Base-by-base conservation (phyloP, 441 rosid species). In the Omphalea diandra region DNA sequence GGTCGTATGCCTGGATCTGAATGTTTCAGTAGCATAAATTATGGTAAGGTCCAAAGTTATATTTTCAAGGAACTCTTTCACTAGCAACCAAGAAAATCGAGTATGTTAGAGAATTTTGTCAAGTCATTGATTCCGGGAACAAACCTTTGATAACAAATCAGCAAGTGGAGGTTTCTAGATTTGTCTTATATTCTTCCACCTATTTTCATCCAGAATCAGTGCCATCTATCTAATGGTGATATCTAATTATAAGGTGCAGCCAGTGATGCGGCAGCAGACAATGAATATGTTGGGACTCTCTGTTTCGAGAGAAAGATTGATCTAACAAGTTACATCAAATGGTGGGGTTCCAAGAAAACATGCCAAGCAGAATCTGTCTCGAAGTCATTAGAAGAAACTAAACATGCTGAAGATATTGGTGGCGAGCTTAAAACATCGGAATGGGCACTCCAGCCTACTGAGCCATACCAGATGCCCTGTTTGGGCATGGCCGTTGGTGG, bases 381-480 rank as follows among this genome's bases (percentile, higher is more conserved):
- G 41, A 94, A 87, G 64, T 84, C 86, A 64, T 83, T 83, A n/a
- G 97, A 87, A 55, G 93, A 89, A 74, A 70, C 76, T 60, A 94
- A 79, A 73, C 82, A 77, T 57, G 75, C 80, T 3, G 97, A 94
- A 75, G 97, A 88, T 70, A 65, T 84, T 2, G 82, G 84, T 47
- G 77, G 87, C 76, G 99, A 92, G 80, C 97, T 90, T 57, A 92
- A 87, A 80, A 73, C 81, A 71, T 76, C 83, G 74, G 97, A 92
- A 62, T 85, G 84, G 83, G 83, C 79, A 69, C 73, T 86, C 70
- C 82, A 78, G 62, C 82, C 84, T 59, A 85, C 94, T 63, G 93
- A 92, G 82, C 98, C 97, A 18, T 94, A 92, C 83, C 90, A 92
- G 79, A 82, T 83, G 80, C 99, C 99, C 57, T 79, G 81, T 80